These are phyloP conservation scores for Epichloe sp. DNA, from an alignment of 2,329 filamentous ascomycete genomes.

Conservation along the genomic window DNA sequence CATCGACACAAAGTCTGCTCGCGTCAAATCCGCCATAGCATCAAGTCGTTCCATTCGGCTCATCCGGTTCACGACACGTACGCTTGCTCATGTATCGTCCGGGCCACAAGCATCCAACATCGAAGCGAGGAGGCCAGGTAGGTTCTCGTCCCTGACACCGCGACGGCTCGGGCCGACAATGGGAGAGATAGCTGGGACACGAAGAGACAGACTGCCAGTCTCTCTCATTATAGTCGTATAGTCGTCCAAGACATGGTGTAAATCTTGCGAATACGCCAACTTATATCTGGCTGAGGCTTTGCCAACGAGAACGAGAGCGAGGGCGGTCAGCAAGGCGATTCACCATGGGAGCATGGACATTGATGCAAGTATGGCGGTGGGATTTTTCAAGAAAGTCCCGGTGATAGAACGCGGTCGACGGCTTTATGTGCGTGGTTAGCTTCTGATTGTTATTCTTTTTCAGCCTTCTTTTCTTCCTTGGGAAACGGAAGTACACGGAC, in stretches of 20 bases:
- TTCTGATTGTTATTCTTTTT: too few species aligned
- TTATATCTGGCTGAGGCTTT: constrained; percentile 11
- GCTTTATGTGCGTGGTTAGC: too few species aligned
- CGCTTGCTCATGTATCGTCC: constrained; percentile 29
- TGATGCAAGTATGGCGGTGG: too few species aligned
- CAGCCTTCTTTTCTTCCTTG: too few species aligned
- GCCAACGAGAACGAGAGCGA: too few species aligned
- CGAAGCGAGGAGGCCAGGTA: constrained; percentile 17
- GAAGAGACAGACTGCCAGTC: constrained; percentile 13
- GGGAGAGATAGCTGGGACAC: constrained; percentile 7
- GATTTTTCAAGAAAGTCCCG: too few species aligned
- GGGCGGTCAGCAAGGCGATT: too few species aligned
- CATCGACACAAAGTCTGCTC: background rate
- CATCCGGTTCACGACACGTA: constrained; percentile 10
- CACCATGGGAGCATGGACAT: too few species aligned
- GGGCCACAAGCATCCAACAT: constrained; percentile 33
- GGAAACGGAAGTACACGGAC: too few species aligned
- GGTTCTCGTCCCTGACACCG: background rate
- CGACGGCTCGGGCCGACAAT: background rate
- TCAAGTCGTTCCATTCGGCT: background rate
- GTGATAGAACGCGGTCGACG: too few species aligned
- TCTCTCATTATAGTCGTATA: constrained; percentile 22
- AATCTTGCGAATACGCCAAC: constrained; percentile 22
- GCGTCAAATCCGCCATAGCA: background rate
- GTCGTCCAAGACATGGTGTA: constrained; percentile 27